Conservation (phyloP, 2,329 filamentous ascomycete species). For the Rhynchosporium agropyri region DNA sequence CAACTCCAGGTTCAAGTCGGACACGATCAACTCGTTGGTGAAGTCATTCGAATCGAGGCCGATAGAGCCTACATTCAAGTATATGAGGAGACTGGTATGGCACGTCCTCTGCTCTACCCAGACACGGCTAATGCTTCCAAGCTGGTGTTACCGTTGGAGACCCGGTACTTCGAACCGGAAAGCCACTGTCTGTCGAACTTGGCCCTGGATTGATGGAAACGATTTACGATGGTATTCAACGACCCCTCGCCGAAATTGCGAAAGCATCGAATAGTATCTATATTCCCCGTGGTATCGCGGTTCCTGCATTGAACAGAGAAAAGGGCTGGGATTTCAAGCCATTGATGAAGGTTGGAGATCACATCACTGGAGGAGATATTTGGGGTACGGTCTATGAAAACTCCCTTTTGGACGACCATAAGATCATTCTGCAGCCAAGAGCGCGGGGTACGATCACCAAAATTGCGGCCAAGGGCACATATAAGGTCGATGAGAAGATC, state of each 20-base stretch:
- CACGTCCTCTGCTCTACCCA: slow-evolving; percentile 1
- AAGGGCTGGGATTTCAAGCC: slow-evolving; percentile 98
- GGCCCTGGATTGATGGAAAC: slow-evolving; percentile 97
- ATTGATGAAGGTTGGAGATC: slow-evolving; percentile 89
- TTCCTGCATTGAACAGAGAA: slow-evolving; percentile 83
- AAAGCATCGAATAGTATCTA: slow-evolving; percentile 84
- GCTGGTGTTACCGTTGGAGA: slow-evolving; percentile 96
- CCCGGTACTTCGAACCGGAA: slow-evolving; percentile 85
- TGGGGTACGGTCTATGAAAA: slow-evolving; percentile 97
- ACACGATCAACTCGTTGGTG: slow-evolving; percentile 87
- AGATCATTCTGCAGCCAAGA: slow-evolving; percentile 86
- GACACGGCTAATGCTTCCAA: slow-evolving; percentile 45
- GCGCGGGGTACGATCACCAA: slow-evolving; percentile 90
- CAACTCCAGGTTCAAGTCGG: slow-evolving; percentile 78
- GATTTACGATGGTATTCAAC: slow-evolving; percentile 99
- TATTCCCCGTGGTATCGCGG: slow-evolving; percentile 90
- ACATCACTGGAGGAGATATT: slow-evolving; percentile 94
- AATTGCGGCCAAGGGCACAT: slow-evolving; percentile 86
- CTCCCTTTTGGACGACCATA: slow-evolving; percentile 90
- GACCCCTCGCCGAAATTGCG: slow-evolving; percentile 85
- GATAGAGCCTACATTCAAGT: slow-evolving; percentile 98
- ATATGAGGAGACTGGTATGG: slow-evolving; percentile 94
- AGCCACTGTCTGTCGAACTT: slow-evolving; percentile 95
- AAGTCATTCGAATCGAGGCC: slow-evolving; percentile 95
- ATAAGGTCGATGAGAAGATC: slow-evolving; percentile 92